A percentile compares a stretch with the other conserved stretches of the same genome.
Conservation (phyloP, 768 basidiomycete genomes). For the Boletellus sp. region DNA sequence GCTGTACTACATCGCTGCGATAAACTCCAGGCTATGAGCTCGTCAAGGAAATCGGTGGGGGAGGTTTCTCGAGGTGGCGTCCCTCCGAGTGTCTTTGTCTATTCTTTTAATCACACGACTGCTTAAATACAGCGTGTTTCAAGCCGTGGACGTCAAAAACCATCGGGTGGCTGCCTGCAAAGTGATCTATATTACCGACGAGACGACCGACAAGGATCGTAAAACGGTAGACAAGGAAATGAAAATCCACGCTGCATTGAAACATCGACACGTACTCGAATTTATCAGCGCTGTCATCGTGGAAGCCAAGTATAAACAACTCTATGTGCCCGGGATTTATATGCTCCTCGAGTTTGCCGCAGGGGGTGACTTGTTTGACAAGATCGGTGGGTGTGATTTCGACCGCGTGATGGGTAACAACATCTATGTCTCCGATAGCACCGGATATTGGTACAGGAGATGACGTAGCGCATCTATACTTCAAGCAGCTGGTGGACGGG, state of each 20-base stretch:
- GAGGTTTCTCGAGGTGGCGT: constrained; percentile 76
- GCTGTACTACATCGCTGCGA: neutral
- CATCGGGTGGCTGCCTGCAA: constrained; percentile 85
- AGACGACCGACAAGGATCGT: constrained; percentile 64
- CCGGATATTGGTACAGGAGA: constrained; percentile 87
- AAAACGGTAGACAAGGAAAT: constrained; percentile 91
- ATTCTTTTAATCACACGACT: neutral
- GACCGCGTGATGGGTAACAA: neutral
- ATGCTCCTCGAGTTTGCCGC: constrained; percentile 90
- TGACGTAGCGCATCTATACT: constrained; percentile 87
- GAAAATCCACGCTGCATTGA: constrained; percentile 77
- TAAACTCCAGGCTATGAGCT: constrained; percentile 57
- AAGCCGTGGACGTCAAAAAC: constrained; percentile 65
- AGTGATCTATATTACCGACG: constrained; percentile 59
- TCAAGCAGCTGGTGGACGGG: constrained; percentile 78
- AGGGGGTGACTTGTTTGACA: constrained; percentile 96
- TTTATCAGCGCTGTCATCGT: constrained; percentile 78
- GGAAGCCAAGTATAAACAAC: constrained; percentile 52
- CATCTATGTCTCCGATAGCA: constrained; percentile 42
- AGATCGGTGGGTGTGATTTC: constrained; percentile 69
- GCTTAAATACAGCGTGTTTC: constrained; percentile 61
- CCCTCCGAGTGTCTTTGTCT: neutral
- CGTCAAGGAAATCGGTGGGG: constrained; percentile 76
- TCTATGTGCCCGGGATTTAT: constrained; percentile 80
- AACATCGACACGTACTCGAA: constrained; percentile 77